Conservation (phyloP, 129 eudicot species). For the Solidago caesia region DNA sequence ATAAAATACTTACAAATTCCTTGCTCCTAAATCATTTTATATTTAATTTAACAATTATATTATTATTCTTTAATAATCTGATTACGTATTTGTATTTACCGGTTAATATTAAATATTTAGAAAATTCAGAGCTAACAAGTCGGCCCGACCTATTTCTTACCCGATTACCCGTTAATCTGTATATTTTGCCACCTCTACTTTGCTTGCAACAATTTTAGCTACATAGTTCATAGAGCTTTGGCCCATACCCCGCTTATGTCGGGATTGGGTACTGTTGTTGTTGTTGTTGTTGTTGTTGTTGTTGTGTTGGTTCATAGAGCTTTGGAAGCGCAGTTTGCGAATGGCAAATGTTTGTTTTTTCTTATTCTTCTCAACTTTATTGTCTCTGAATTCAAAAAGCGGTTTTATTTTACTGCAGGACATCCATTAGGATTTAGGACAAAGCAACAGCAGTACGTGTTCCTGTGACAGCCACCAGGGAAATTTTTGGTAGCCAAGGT, state of each 20-base stretch:
- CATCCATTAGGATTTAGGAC: slow-evolving; percentile 19
- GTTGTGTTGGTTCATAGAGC: background rate
- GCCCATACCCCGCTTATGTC: no score
- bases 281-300: no score
- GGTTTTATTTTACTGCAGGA: slow-evolving; percentile 37
- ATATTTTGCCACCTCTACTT: background rate
- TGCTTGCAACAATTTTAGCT: background rate
- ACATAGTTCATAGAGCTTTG: background rate
- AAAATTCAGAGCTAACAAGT: background rate
- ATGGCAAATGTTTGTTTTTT: background rate
- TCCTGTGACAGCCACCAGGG: slow-evolving; percentile 42
- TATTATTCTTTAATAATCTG: no score
- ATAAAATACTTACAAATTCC: no score
- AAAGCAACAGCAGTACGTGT: slow-evolving; percentile 43
- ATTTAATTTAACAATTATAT: no score
- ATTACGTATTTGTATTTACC: no score
- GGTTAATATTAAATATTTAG: background rate
- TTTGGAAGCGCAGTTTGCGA: background rate
- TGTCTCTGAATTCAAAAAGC: slow-evolving; percentile 6
- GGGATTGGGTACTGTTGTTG: no score
- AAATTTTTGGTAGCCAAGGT: slow-evolving; percentile 38
- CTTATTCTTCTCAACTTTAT: background rate
- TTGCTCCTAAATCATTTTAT: no score
- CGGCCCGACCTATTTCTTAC: background rate
- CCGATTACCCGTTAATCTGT: background rate